Evolutionary conservation across 2,329 filamentous ascomycete genomes (phyloP).

Genomic region (Colletotrichum sp.): DNA sequence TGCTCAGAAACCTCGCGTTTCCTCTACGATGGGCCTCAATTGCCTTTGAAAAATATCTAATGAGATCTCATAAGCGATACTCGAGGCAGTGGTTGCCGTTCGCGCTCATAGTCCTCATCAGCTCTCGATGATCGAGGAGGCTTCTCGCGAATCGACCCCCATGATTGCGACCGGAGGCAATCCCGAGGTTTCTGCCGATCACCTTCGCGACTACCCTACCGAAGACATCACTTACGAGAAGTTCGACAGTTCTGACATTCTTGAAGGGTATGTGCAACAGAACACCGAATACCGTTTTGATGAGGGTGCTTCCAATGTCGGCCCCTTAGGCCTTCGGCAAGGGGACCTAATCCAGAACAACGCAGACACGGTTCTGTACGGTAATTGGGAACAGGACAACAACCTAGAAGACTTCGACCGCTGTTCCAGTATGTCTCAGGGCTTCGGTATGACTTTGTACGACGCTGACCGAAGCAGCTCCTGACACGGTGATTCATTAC

Average conservation of each 20-base stretch:
- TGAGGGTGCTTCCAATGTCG: slow-evolving; percentile 6
- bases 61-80: background rate
- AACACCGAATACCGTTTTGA: background rate
- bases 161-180: background rate
- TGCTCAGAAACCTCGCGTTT: background rate
- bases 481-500: slow-evolving; percentile 9
- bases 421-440: background rate
- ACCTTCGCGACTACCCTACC: background rate
- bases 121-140: slow-evolving; percentile 18
- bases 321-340: background rate
- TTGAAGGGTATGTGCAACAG: background rate
- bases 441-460: background rate
- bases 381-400: slow-evolving; percentile 18
- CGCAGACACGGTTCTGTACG: slow-evolving; percentile 14
- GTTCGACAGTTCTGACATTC: background rate
- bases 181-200: background rate
- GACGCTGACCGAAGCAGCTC: background rate
- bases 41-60: background rate
- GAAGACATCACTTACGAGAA: background rate
- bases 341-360: background rate
- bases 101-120: slow-evolving; percentile 8
- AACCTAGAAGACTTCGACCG: slow-evolving; percentile 6
- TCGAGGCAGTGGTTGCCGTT: background rate
- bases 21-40: background rate
- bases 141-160: background rate